Percentiles rank a stretch among this genome's conserved stretches.
Conservation (phyloP, 495 filamentous ascomycete genomes). For the Letharia lupina region DNA sequence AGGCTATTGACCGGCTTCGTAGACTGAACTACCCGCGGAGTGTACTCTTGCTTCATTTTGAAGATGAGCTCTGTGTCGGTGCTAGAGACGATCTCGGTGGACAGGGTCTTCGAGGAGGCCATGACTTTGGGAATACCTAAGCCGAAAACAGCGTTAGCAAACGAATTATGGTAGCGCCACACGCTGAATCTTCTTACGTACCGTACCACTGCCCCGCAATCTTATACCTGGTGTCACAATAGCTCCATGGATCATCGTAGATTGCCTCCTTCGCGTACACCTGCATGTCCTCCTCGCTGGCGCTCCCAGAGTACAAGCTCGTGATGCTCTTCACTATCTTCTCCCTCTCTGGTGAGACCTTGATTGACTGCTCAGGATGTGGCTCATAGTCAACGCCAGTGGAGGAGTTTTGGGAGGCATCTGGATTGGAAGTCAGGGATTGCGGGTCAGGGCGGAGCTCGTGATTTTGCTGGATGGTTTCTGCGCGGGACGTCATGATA, state of each 20-base stretch:
- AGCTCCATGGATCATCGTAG: constrained; percentile 45
- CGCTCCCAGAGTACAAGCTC: constrained; percentile 40
- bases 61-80: constrained; percentile 33
- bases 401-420: constrained; percentile 29
- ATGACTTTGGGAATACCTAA: constrained; percentile 38
- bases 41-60: constrained; percentile 42
- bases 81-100: constrained; percentile 34
- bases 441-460: constrained; percentile 31
- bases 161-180: no score
- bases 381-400: constrained; percentile 39
- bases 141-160: constrained; percentile 1
- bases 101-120: constrained; percentile 32
- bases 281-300: constrained; percentile 40
- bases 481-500: constrained; percentile 27
- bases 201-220: constrained; percentile 46
- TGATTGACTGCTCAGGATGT: constrained; percentile 33
- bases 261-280: constrained; percentile 40
- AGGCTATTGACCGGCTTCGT: constrained; percentile 36
- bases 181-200: constrained; percentile 3
- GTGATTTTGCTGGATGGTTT: constrained; percentile 26
- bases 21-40: constrained; percentile 29
- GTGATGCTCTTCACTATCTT: constrained; percentile 35
- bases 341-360: constrained; percentile 29
- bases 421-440: constrained; percentile 26
- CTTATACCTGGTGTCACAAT: constrained; percentile 42